Percentiles rank a stretch among this genome's conserved stretches.
Evolutionary conservation across 2,329 filamentous ascomycete species (phyloP).

Genomic region (Colletotrichum sublineola): DNA sequence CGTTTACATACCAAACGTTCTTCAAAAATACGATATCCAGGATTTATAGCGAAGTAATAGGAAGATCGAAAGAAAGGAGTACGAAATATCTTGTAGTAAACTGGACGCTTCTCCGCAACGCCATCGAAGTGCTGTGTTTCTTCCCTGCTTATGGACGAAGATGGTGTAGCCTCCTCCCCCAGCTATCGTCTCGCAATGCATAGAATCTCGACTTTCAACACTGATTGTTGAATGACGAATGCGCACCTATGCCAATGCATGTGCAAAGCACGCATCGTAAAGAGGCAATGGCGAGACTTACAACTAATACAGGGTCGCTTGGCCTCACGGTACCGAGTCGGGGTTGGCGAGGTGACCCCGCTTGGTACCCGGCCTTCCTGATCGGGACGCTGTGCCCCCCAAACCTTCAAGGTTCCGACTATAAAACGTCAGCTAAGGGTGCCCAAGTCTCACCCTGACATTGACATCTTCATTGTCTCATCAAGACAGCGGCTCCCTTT

Average conservation of each 20-base stretch:
- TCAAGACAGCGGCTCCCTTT: background rate
- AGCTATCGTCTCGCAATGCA: background rate
- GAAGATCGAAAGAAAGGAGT: background rate
- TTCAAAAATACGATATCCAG: background rate
- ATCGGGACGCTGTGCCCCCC: slow-evolving; percentile 10
- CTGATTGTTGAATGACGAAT: too few species aligned
- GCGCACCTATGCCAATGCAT: background rate
- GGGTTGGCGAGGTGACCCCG: slow-evolving; percentile 3
- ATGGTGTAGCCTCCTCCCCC: background rate
- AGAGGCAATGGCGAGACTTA: background rate
- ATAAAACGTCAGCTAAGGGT: background rate
- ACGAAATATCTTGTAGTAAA: background rate
- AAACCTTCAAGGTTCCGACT: slow-evolving; percentile 3
- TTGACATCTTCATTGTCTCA: background rate
- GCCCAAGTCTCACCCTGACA: background rate
- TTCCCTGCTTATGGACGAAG: background rate
- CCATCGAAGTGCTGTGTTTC: background rate
- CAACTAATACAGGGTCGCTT: background rate
- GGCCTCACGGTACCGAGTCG: background rate
- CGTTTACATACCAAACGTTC: background rate
- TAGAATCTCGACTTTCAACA: background rate
- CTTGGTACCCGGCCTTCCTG: slow-evolving; percentile 11
- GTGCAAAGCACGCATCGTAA: background rate
- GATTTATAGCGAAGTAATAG: background rate
- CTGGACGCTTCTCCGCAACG: background rate